Evolutionary conservation across 1,139 yeast species (phyloP).

Genomic region (Yamadazyma trypodendri): DNA sequence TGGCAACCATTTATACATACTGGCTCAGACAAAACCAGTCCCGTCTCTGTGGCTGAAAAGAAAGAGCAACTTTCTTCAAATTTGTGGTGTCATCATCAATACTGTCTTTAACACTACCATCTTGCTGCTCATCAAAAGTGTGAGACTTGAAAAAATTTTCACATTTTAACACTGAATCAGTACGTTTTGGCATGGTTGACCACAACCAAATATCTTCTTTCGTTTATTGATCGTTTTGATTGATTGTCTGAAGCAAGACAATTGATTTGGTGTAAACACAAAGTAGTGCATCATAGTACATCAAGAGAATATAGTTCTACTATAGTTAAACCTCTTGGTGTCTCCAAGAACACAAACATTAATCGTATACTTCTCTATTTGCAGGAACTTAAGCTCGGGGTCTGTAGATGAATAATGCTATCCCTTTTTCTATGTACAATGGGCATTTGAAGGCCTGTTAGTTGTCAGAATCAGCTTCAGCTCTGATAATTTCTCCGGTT

Average conservation of each 20-base stretch:
- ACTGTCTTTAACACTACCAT: too few species aligned
- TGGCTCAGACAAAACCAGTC: too few species aligned
- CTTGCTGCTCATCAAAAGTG: not conserved
- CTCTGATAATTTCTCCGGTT: slow-evolving; percentile 34
- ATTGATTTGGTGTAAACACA: slow-evolving; percentile 17
- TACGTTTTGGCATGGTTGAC: slow-evolving; percentile 13
- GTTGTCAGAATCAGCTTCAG: slow-evolving; percentile 18
- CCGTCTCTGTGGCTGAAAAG: too few species aligned
- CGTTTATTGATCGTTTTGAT: slow-evolving; percentile 45
- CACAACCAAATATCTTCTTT: slow-evolving; percentile 36
- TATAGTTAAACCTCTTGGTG: slow-evolving; percentile 36
- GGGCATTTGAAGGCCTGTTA: too few species aligned
- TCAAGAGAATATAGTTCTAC: slow-evolving; percentile 27
- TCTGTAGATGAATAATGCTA: too few species aligned
- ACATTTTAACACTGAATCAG: not conserved
- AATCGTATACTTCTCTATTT: slow-evolving; percentile 4
- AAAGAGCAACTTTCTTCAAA: too few species aligned
- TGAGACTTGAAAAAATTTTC: slow-evolving; percentile 3
- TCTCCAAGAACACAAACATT: slow-evolving; percentile 54
- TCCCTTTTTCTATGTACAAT: too few species aligned
- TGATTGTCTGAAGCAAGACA: slow-evolving; percentile 38
- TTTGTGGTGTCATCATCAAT: too few species aligned
- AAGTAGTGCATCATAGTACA: slow-evolving; percentile 53
- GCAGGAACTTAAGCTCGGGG: too few species aligned
- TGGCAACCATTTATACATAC: too few species aligned